phyloP scores from a whole-genome alignment of 129 eudicot species.

The Deinandra increscens region DNA sequence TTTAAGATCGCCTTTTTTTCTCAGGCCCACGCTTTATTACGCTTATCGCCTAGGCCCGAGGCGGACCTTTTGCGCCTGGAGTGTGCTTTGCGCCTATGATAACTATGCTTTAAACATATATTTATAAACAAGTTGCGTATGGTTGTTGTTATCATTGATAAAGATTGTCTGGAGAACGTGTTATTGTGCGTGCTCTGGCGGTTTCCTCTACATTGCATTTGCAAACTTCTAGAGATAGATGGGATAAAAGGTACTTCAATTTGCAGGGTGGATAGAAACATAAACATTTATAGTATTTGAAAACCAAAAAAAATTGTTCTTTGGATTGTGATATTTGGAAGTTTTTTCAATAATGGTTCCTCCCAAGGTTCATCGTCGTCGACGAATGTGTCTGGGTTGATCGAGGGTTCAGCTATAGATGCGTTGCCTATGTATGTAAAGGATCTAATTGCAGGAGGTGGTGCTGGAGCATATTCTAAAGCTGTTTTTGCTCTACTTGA shows the following conservation, averaged over 20 bases:
- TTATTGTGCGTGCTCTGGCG: constrained; percentile 52
- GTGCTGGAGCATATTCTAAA: constrained; percentile 95
- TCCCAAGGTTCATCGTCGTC: constrained; percentile 70
- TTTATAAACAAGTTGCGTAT: too few species aligned
- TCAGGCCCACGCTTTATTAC: too few species aligned
- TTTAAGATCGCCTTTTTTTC: too few species aligned
- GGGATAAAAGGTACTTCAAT: constrained; percentile 73
- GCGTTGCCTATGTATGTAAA: constrained; percentile 73
- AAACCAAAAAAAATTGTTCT: neutral
- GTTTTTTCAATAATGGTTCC: constrained; percentile 39
- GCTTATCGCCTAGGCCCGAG: too few species aligned
- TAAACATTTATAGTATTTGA: neutral
- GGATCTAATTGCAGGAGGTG: constrained; percentile 96
- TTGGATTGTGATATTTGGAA: constrained; percentile 4
- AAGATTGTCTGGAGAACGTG: constrained; percentile 61
- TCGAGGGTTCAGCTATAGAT: constrained; percentile 67
- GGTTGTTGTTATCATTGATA: constrained; percentile 29
- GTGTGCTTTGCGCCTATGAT: too few species aligned
- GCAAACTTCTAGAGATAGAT: constrained; percentile 66
- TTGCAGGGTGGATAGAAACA: constrained; percentile 61
- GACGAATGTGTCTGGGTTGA: constrained; percentile 54
- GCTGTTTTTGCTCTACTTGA: constrained; percentile 88
- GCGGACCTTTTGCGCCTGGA: too few species aligned
- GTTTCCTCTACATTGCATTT: constrained; percentile 41
- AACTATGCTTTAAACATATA: too few species aligned